Evolutionary conservation across 2,329 filamentous ascomycete species (phyloP).

Genomic region (Exophiala sideris): DNA sequence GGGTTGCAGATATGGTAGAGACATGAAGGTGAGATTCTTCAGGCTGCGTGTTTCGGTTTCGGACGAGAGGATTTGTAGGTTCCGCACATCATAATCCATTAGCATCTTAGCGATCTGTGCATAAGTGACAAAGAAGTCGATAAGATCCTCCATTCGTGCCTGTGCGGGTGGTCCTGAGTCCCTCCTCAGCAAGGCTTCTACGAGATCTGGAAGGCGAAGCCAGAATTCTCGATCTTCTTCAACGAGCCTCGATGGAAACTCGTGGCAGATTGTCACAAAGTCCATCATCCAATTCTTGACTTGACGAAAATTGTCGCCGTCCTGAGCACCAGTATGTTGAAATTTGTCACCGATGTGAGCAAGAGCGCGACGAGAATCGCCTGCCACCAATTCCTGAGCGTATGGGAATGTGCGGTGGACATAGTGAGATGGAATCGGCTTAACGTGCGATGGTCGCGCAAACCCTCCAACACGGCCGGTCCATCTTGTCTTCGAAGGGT

Average conservation of each 20-base stretch:
- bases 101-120: conserved; percentile 41
- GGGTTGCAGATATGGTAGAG: conserved; percentile 32
- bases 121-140: conserved; percentile 42
- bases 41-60: conserved; percentile 30
- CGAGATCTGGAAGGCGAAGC: conserved; percentile 40
- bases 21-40: conserved; percentile 32
- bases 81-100: conserved; percentile 37
- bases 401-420: conserved; percentile 25
- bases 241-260: conserved; percentile 35
- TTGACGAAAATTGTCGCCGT: conserved; percentile 32
- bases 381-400: conserved; percentile 13
- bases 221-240: conserved; percentile 44
- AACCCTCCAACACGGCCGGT: conserved; percentile 33
- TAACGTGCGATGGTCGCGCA: background rate
- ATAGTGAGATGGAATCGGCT: conserved; percentile 11
- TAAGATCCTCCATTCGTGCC: conserved; percentile 30
- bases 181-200: conserved; percentile 42
- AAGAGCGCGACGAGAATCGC: conserved; percentile 19
- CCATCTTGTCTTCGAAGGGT: conserved; percentile 45
- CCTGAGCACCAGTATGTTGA: conserved; percentile 16
- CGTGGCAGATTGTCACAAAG: conserved; percentile 35
- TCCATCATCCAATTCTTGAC: conserved; percentile 44
- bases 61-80: conserved; percentile 32
- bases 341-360: conserved; percentile 18
- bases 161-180: conserved; percentile 20